phyloP scores from a whole-genome alignment of 2,329 filamentous ascomycete genomes.

The Penicillium sp. region DNA sequence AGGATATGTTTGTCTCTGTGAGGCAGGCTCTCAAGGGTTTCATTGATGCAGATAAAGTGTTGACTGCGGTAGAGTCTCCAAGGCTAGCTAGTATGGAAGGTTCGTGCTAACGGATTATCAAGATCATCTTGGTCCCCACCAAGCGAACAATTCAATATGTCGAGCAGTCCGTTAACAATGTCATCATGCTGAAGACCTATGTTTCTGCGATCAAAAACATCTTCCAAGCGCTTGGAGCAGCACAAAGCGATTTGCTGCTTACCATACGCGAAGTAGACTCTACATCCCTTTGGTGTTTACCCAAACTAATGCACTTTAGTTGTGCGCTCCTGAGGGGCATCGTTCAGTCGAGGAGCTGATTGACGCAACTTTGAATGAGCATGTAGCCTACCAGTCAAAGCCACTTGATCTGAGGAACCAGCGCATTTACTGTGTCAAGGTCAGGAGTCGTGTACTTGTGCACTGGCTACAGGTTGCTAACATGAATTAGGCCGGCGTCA shows the following conservation, averaged over 20 bases:
- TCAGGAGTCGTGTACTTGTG: slow-evolving; percentile 25
- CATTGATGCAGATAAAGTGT: slow-evolving; percentile 72
- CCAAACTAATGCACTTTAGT: slow-evolving; percentile 30
- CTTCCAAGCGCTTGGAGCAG: slow-evolving; percentile 64
- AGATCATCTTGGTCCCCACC: slow-evolving; percentile 74
- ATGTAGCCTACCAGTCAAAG: slow-evolving; percentile 72
- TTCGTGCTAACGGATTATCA: slow-evolving; percentile 13
- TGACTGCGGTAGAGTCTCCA: slow-evolving; percentile 62
- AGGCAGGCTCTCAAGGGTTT: slow-evolving; percentile 73
- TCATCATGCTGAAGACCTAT: slow-evolving; percentile 84
- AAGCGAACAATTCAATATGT: slow-evolving; percentile 64
- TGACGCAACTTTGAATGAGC: slow-evolving; percentile 69
- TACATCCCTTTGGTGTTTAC: background rate
- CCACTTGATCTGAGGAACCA: slow-evolving; percentile 87
- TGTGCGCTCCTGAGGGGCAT: slow-evolving; percentile 65
- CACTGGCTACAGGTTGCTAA: slow-evolving; percentile 15
- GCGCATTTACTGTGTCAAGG: slow-evolving; percentile 82
- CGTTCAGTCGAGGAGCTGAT: slow-evolving; percentile 64
- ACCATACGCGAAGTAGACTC: slow-evolving; percentile 59
- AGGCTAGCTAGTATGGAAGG: background rate
- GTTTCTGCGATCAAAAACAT: slow-evolving; percentile 65
- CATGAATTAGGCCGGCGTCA: slow-evolving; percentile 64
- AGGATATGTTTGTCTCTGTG: slow-evolving; percentile 78
- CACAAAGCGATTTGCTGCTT: slow-evolving; percentile 61
- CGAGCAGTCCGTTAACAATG: slow-evolving; percentile 79